A percentile compares a stretch with the other conserved stretches of the same genome.
Conservation (phyloP, 768 basidiomycete genomes). For the Kwoniella bestiolae region DNA sequence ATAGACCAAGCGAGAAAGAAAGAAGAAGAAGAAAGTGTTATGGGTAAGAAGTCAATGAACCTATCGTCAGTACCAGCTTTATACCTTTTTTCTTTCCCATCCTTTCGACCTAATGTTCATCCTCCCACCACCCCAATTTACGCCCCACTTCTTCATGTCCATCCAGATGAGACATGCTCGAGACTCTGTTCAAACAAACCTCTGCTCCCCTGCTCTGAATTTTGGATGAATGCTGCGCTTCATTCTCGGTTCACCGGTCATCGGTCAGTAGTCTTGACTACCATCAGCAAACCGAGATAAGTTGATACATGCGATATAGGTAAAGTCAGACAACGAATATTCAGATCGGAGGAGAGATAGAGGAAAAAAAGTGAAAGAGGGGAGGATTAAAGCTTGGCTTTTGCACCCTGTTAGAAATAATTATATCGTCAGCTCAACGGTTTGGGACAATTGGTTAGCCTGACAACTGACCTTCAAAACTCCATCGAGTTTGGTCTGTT, state of each 20-base stretch:
- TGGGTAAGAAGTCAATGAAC: background rate
- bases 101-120: background rate
- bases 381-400: slow-evolving; percentile 48
- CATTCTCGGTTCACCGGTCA: background rate
- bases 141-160: background rate
- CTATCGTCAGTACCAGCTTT: background rate
- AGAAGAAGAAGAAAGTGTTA: background rate
- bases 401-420: slow-evolving; percentile 41
- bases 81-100: background rate
- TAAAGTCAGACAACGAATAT: slow-evolving; percentile 12
- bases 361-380: background rate
- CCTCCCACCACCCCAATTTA: background rate
- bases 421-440: slow-evolving; percentile 11
- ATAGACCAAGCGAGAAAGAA: background rate
- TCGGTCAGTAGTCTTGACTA: background rate
- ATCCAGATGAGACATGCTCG: background rate
- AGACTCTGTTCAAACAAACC: background rate
- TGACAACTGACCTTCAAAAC: slow-evolving; percentile 72
- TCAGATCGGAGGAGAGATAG: background rate
- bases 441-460: background rate
- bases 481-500: slow-evolving; percentile 75
- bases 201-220: background rate
- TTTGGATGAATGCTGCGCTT: background rate
- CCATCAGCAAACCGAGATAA: slow-evolving; percentile 5
- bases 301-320: slow-evolving; percentile 9